Conservation (phyloP, 2,329 filamentous ascomycete genomes). For the Epichloe amarillans region DNA sequence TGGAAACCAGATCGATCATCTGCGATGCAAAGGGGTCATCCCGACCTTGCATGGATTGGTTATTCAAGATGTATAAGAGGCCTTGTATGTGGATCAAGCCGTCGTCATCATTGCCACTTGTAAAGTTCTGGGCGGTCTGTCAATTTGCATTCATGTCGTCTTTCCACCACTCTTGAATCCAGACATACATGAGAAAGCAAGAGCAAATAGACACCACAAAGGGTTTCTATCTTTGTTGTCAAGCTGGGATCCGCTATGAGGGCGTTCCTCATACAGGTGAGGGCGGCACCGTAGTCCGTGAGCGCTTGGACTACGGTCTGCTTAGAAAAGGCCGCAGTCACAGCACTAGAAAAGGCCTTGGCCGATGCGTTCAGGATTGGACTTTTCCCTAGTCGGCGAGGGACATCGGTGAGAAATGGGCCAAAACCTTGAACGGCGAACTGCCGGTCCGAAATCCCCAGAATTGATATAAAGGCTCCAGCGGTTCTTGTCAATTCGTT, state of each 20-base stretch:
- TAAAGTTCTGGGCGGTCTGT: background rate
- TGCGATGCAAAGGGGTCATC: slow-evolving; percentile 2
- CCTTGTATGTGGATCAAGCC: slow-evolving; percentile 4
- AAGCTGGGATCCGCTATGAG: slow-evolving; percentile 17
- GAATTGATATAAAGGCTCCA: slow-evolving; percentile 16
- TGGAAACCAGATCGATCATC: slow-evolving; percentile 3
- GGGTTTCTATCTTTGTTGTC: slow-evolving; percentile 17
- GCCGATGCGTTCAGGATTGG: slow-evolving; percentile 29
- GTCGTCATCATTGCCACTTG: slow-evolving; percentile 1
- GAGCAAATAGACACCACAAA: slow-evolving; percentile 24
- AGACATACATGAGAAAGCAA: slow-evolving; percentile 15
- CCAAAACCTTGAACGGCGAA: slow-evolving; percentile 36
- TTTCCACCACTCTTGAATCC: background rate
- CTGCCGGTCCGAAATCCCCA: slow-evolving; percentile 27
- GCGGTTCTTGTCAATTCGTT: slow-evolving; percentile 1
- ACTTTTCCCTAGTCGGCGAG: slow-evolving; percentile 29
- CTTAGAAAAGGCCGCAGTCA: slow-evolving; percentile 12
- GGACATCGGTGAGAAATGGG: slow-evolving; percentile 30
- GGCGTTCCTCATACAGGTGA: slow-evolving; percentile 10
- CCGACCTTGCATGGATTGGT: background rate
- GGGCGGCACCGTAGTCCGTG: slow-evolving; percentile 18
- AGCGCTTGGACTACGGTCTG: slow-evolving; percentile 12
- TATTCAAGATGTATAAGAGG: slow-evolving; percentile 1
- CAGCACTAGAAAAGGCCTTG: slow-evolving; percentile 16
- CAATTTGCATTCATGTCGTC: background rate